Percentiles rank a stretch among this genome's conserved stretches.
Evolutionary conservation across 306 rosid species (phyloP).

Genomic region (Castanopsis chinensis): DNA sequence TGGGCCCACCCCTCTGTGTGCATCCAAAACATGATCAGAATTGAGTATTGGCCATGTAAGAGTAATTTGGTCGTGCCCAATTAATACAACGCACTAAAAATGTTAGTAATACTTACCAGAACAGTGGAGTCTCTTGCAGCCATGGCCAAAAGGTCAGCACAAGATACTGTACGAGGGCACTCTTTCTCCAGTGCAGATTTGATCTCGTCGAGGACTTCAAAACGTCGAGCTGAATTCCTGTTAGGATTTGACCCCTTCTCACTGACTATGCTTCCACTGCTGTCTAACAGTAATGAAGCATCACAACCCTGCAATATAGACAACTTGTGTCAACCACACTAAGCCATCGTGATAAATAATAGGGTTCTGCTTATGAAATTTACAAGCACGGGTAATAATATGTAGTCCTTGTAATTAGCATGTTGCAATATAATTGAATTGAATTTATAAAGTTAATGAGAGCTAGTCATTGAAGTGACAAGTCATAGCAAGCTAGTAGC

Average conservation of each 20-base stretch:
- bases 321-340: neutral
- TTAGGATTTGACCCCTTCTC: slow-evolving; percentile 83
- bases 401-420: neutral
- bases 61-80: neutral
- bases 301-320: slow-evolving; percentile 77
- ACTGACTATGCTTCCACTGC: slow-evolving; percentile 47
- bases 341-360: neutral
- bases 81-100: slow-evolving; percentile 11
- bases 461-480: too few relatives aligned
- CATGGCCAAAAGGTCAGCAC: slow-evolving; percentile 84
- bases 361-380: neutral
- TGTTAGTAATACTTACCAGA: slow-evolving; percentile 37
- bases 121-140: slow-evolving; percentile 91
- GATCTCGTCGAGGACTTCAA: slow-evolving; percentile 77
- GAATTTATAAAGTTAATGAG: too few relatives aligned
- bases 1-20: slow-evolving; percentile 78
- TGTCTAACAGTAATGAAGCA: slow-evolving; percentile 75
- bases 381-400: neutral
- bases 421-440: too few relatives aligned
- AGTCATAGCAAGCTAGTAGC: too few relatives aligned
- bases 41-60: neutral
- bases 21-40: slow-evolving; percentile 15
- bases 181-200: slow-evolving; percentile 66
- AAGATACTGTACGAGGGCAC: slow-evolving; percentile 79
- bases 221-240: slow-evolving; percentile 69